Percentiles rank a stretch among this genome's conserved stretches.
phyloP scores from a whole-genome alignment of 805 yeast genomes.

The Wickerhamiella kurtzmanii region DNA sequence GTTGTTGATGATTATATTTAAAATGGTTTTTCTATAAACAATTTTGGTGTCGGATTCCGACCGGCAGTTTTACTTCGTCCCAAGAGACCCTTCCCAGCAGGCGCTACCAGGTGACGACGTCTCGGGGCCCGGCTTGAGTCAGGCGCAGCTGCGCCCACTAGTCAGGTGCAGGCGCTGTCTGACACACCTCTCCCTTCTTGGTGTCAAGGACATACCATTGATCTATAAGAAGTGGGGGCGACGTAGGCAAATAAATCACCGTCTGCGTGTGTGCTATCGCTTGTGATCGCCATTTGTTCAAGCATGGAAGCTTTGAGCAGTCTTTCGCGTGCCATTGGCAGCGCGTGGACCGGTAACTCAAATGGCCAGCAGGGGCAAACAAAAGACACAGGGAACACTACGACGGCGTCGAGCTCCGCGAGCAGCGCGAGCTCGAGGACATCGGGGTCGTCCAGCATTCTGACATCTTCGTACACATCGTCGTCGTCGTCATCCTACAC shows the following conservation, averaged over 20 bases:
- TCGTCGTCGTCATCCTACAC: background rate
- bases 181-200: background rate
- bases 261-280: no score
- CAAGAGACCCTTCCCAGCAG: no score
- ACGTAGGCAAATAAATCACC: background rate
- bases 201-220: background rate
- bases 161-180: no score
- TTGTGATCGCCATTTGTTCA: no score
- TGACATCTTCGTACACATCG: background rate
- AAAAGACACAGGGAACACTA: background rate
- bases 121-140: background rate
- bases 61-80: no score
- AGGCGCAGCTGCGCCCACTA: background rate
- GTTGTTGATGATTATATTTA: no score
- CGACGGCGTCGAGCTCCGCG: background rate
- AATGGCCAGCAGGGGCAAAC: background rate
- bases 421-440: slow-evolving; percentile 1
- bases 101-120: no score
- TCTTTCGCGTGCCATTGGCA: background rate
- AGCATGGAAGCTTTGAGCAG: background rate
- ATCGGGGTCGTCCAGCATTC: background rate
- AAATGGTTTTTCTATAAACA: no score
- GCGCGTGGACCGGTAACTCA: background rate
- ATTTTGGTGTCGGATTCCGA: no score
- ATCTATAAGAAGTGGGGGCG: background rate